Conservation (phyloP, 805 yeast genomes). For the Kregervanrija pseudodelftensis region DNA sequence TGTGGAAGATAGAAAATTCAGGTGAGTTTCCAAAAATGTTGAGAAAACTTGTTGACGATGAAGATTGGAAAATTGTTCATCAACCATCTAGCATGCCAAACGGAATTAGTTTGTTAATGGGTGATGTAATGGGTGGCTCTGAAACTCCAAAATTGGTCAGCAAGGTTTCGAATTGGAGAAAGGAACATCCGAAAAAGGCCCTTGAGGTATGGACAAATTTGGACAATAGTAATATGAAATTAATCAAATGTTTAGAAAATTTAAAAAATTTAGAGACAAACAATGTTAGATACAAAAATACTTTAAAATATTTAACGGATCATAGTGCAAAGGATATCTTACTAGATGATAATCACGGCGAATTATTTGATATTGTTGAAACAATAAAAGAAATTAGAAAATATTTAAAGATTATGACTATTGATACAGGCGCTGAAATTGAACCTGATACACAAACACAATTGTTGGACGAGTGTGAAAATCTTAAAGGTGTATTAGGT, state of each 20-base stretch:
- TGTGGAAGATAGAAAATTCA: slow-evolving; percentile 3
- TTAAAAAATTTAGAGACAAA: too few species aligned
- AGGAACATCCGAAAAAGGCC: slow-evolving; percentile 43
- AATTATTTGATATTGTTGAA: slow-evolving; percentile 29
- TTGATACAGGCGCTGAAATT: slow-evolving; percentile 69
- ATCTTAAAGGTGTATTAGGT: slow-evolving; percentile 70
- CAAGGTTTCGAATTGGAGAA: slow-evolving; percentile 66
- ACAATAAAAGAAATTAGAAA: slow-evolving; percentile 47
- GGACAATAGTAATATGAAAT: slow-evolving; percentile 48
- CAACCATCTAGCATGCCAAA: slow-evolving; percentile 58
- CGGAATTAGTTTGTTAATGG: slow-evolving; percentile 71
- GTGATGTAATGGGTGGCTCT: slow-evolving; percentile 88
- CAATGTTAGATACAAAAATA: slow-evolving; percentile 26
- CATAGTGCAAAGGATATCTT: slow-evolving; percentile 12
- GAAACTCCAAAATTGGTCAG: slow-evolving; percentile 89
- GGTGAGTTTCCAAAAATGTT: slow-evolving; percentile 25
- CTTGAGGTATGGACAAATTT: slow-evolving; percentile 45
- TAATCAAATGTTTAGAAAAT: slow-evolving; percentile 41
- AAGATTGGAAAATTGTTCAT: slow-evolving; percentile 57
- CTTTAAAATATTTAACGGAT: slow-evolving; percentile 15
- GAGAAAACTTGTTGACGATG: slow-evolving; percentile 30
- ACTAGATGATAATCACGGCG: slow-evolving; percentile 7
- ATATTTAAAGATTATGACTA: slow-evolving; percentile 54
- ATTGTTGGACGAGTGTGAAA: slow-evolving; percentile 52
- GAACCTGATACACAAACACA: slow-evolving; percentile 77